Evolutionary conservation across 129 eudicot species (phyloP), one percentile per base, ranked within the genome.

Genomic region (Escallonia herrerae): DNA sequence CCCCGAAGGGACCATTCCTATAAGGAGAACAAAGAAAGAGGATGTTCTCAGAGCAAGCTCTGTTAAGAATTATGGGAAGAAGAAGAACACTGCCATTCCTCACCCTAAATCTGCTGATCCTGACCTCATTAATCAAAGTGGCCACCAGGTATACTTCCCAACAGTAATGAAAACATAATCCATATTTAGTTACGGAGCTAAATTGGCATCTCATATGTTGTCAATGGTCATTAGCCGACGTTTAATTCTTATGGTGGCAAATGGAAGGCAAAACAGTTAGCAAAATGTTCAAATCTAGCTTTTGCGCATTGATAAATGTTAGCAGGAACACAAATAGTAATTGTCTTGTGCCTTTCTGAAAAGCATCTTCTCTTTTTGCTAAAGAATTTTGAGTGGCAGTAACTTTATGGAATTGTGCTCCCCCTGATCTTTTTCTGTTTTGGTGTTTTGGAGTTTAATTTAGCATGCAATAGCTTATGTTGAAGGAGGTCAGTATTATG

Each of bases 381-480:
- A 22, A 22, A 22, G 33, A 0, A 22, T 22, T 22, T 22, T 22
- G 33, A 22, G 33, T 22, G 33, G 33, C 33, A 22, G 33, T 22
- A 22, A 22, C 33, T 22, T 22, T 22, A 22, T 22, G 33, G 33
- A 22, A 22, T 22, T 22, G 33, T 10, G 58, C 43, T 58, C 57
- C 60, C 44, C 15, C 13, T 68, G 43, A 10, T 46, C 10, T 44
- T 45, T 40, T 43, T 54, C 11, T 63, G 38, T 8, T 64, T 42
- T 54, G 5, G 45, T 68, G 10, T 53, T 73, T 76, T 72, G 72
- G 80, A 60, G 56, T 66, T 22, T 73, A 10, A 68, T 58, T 50
- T 76, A 90, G 97, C 97, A 90, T 82, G 97, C 97, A 64, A 90
- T 90, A 73, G 95, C 86, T 43, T 90, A 86, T 82, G 84, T 81